Conservation (phyloP, 768 basidiomycete genomes). For the Lactifluus piperatus region DNA sequence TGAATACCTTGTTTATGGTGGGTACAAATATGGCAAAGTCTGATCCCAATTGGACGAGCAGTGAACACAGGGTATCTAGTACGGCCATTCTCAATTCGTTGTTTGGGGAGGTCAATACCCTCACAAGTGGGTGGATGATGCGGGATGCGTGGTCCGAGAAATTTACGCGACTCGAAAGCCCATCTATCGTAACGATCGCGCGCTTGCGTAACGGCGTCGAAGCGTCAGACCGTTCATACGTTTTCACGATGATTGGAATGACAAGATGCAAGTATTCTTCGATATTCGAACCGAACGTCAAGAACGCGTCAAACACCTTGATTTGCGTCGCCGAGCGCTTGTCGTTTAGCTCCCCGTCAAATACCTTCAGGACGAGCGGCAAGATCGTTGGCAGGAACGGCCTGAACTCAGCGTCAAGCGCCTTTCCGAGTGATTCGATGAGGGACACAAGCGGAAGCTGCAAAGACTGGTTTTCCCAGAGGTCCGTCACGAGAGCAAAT, state of each 20-base stretch:
- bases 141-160: slow-evolving; percentile 97
- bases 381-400: slow-evolving; percentile 88
- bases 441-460: slow-evolving; percentile 90
- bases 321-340: slow-evolving; percentile 71
- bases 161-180: slow-evolving; percentile 85
- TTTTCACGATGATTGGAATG: slow-evolving; percentile 87
- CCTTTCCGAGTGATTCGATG: slow-evolving; percentile 86
- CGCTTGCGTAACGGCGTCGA: slow-evolving; percentile 70
- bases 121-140: slow-evolving; percentile 90
- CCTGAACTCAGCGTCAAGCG: slow-evolving; percentile 94
- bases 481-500: slow-evolving; percentile 76
- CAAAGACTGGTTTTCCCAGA: slow-evolving; percentile 79
- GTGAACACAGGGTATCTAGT: slow-evolving; percentile 88
- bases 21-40: slow-evolving; percentile 98
- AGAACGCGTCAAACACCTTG: slow-evolving; percentile 89
- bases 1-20: slow-evolving; percentile 82
- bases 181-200: slow-evolving; percentile 87
- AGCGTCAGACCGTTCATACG: slow-evolving; percentile 77
- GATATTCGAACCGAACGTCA: slow-evolving; percentile 92
- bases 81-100: slow-evolving; percentile 80
- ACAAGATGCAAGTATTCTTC: slow-evolving; percentile 98
- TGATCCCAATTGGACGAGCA: slow-evolving; percentile 88
- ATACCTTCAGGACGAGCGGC: slow-evolving; percentile 82
- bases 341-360: slow-evolving; percentile 81
- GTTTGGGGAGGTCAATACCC: slow-evolving; percentile 65